Base-by-base conservation (phyloP, 495 filamentous ascomycete genomes). In the Chaetomium tenue region DNA sequence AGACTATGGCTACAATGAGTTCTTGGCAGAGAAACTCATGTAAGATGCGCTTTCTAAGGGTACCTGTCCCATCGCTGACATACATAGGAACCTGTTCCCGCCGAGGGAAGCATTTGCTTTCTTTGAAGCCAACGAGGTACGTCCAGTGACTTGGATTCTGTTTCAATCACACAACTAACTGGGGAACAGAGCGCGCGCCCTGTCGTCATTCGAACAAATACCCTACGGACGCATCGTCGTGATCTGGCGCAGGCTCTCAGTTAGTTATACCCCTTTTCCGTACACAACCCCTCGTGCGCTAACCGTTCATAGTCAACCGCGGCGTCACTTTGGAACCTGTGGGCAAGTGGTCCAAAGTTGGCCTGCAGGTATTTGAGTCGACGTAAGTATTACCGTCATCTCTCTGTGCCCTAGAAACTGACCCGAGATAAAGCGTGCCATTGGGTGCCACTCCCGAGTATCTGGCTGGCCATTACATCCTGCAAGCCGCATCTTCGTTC, bases 401-500 rank as follows among this genome's bases (percentile, higher is more conserved):
- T 6, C 11, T 1, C 13, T 4, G 23, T 15, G 12, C 3, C 39
- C 4, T 5, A 3, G 13, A 11, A 0, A 3, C 22, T 16, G 1
- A 23, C 44, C 6, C 1, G 25, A 7, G 15, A 44, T 65, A 23
- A 68, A 70, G 67, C 13, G 95, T 98, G 0, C 94, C 94, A 2
- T 84, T 97, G n/a, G 95, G 93, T 80, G 95, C 95, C 25, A 98
- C 95, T 0, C 95, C 94, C 1, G 95, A 98, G 73, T 98, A 98
- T 76, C 83, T 98, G 12, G 92, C 95, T 2, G 94, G 94, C 25
- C 91, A 98, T 73, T 98, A 98, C 79, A 98, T 98, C 70, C 83
- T 98, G 16, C 95, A 98, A 81, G 94, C 94, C 13, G 94, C 94
- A 1, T 94, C 91, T 25, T 97, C 93, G 30, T 98, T 98, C 82